Percentiles rank a stretch among this genome's conserved stretches.
Conservation (phyloP, 495 filamentous ascomycete species). For the Articulospora tetracladia region DNA sequence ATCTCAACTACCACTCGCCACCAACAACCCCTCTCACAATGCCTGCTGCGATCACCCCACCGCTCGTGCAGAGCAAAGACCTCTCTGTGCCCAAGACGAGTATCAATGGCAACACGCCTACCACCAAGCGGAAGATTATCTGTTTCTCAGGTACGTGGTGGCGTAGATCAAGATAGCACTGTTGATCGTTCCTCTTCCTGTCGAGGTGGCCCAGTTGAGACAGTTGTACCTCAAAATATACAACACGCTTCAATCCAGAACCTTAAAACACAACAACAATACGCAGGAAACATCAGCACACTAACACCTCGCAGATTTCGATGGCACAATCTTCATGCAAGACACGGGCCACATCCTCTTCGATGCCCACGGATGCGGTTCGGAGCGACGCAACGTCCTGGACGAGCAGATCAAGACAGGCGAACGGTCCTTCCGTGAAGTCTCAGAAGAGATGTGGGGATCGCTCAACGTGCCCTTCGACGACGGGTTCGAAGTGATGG, state of each 20-base stretch:
- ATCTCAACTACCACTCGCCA: slow-evolving; percentile 2
- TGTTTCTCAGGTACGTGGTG: slow-evolving; percentile 45
- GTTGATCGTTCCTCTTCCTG: slow-evolving; percentile 2
- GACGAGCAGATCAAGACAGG: slow-evolving; percentile 66
- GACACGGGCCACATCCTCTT: slow-evolving; percentile 74
- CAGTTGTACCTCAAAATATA: not conserved
- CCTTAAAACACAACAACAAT: too few relatives aligned
- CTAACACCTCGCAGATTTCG: slow-evolving; percentile 51
- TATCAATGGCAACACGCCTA: slow-evolving; percentile 6
- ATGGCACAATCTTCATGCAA: slow-evolving; percentile 78
- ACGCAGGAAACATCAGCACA: too few relatives aligned
- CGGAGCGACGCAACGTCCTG: slow-evolving; percentile 48
- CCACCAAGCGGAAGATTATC: slow-evolving; percentile 45
- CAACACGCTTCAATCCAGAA: too few relatives aligned
- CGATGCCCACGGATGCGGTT: slow-evolving; percentile 63
- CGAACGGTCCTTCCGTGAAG: slow-evolving; percentile 67
- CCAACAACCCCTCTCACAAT: slow-evolving; percentile 24
- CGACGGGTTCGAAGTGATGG: slow-evolving; percentile 70
- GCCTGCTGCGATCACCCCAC: slow-evolving; percentile 29
- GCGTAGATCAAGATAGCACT: not conserved
- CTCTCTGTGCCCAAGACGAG: slow-evolving; percentile 22
- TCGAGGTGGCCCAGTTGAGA: not conserved
- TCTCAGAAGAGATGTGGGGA: slow-evolving; percentile 75
- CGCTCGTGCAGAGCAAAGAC: slow-evolving; percentile 20
- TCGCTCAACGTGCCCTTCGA: slow-evolving; percentile 66